Evolutionary conservation across 176 grass and related monocot species (phyloP).

Genomic region (barley (Hordeum vulgare)): MorexV3_pseudomolecules_assembly NC_058523.1:120969727-120970226

Average conservation of each 20-base stretch:
- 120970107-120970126: neutral
- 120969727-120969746: conserved; percentile 79
- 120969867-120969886: conserved; percentile 94
- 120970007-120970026: conserved; percentile 82
- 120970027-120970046: conserved; percentile 81
- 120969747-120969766: conserved; percentile 83
- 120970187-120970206: neutral
- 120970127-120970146: conserved; percentile 11
- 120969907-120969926: conserved; percentile 70
- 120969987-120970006: conserved; percentile 73
- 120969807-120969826: conserved; percentile 86
- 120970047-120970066: conserved; percentile 61
- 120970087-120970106: conserved; percentile 81
- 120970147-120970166: neutral
- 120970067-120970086: conserved; percentile 66
- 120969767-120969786: conserved; percentile 88
- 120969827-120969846: conserved; percentile 99
- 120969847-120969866: conserved; percentile 86
- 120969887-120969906: conserved; percentile 85
- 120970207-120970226: neutral
- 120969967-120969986: conserved; percentile 85
- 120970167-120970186: neutral
- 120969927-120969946: conserved; percentile 83
- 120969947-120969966: conserved; percentile 86
- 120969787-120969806: conserved; percentile 91